A percentile compares a stretch with the other conserved stretches of the same genome.
Conservation (phyloP, 2,329 filamentous ascomycete genomes). For the Bipolaris oryzae region DNA sequence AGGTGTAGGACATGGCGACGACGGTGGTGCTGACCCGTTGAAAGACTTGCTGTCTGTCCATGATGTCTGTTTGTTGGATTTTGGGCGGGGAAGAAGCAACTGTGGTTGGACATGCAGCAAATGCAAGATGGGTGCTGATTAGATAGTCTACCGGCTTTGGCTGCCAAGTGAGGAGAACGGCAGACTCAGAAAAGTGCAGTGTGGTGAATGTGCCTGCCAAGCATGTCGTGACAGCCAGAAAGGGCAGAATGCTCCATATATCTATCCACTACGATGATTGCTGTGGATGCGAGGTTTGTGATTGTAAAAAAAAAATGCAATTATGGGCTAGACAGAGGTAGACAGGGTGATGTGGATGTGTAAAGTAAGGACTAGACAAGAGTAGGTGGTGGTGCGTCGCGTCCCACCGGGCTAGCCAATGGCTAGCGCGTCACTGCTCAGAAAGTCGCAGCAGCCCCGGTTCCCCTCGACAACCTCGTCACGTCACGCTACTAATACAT, state of each 20-base stretch:
- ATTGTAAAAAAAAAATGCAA: too few relatives aligned
- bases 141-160: background rate
- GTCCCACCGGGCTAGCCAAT: constrained; percentile 18
- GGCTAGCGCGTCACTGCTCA: constrained; percentile 28
- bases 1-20: background rate
- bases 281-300: background rate
- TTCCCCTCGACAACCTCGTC: constrained; percentile 16
- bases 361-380: constrained; percentile 10
- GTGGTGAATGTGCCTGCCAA: background rate
- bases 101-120: background rate
- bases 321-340: background rate
- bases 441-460: constrained; percentile 13
- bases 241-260: background rate
- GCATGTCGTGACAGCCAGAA: background rate
- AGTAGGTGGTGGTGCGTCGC: constrained; percentile 12
- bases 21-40: constrained; percentile 35
- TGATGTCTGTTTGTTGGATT: constrained; percentile 12
- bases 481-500: constrained; percentile 3
- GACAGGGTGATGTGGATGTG: background rate
- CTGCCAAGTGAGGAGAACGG: background rate
- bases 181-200: background rate
- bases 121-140: background rate
- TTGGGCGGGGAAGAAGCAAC: background rate
- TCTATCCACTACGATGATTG: background rate
- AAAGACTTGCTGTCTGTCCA: constrained; percentile 51